Percentiles rank a stretch among this genome's conserved stretches.
phyloP scores from a whole-genome alignment of 257 asterid genomes.

The Pogostemon cablin region DNA sequence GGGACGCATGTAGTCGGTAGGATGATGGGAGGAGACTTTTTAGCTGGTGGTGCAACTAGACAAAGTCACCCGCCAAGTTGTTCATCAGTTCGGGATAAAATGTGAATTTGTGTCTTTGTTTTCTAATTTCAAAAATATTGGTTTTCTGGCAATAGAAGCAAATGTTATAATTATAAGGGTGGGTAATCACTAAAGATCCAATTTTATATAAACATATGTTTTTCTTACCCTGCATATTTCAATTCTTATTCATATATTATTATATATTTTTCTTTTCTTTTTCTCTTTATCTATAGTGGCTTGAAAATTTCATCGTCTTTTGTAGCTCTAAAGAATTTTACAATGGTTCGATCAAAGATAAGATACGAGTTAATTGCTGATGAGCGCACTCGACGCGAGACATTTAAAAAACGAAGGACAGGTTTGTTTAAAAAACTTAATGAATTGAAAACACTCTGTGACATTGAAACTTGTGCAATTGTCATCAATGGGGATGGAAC shows the following conservation, averaged over 20 bases:
- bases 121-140: no score
- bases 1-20: no score
- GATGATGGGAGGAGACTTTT: no score
- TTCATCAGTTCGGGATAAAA: no score
- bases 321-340: slow-evolving; percentile 36
- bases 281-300: not conserved
- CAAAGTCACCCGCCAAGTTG: no score
- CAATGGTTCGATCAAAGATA: slow-evolving; percentile 59
- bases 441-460: slow-evolving; percentile 50
- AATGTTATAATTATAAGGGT: no score
- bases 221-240: not conserved
- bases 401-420: slow-evolving; percentile 47
- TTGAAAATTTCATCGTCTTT: slow-evolving; percentile 33
- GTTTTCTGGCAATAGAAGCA: no score
- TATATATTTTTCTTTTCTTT: not conserved
- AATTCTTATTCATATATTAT: not conserved
- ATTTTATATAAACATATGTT: not conserved
- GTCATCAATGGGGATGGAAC: slow-evolving; percentile 41
- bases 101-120: no score
- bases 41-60: no score
- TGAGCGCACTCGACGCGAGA: slow-evolving; percentile 47
- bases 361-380: slow-evolving; percentile 54
- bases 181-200: not conserved
- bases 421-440: slow-evolving; percentile 50
- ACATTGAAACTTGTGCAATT: slow-evolving; percentile 51